These are phyloP conservation scores for Linaria vulgaris DNA, from an alignment of 257 asterid species.

Conservation along the genomic window DNA sequence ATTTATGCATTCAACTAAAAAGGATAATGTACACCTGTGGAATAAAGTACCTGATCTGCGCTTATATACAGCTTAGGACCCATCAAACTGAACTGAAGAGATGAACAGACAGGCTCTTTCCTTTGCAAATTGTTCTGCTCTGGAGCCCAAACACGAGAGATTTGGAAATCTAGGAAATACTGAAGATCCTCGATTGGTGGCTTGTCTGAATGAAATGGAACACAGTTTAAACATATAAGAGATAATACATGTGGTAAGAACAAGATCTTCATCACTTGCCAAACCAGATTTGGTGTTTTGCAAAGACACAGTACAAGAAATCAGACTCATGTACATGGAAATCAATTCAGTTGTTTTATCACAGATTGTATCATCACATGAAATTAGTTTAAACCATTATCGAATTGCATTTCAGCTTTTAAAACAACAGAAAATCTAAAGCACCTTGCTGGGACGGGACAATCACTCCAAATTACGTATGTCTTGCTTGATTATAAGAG, in stretches of 20 bases:
- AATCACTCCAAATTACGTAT: no score
- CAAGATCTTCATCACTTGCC: no score
- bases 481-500: no score
- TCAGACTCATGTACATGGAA: no score
- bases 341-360: no score
- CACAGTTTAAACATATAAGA: background rate
- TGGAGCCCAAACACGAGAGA: constrained; percentile 94
- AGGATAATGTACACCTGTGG: background rate
- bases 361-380: no score
- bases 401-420: no score
- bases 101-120: constrained; percentile 89
- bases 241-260: background rate
- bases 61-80: constrained; percentile 96
- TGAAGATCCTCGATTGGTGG: constrained; percentile 99
- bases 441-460: no score
- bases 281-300: background rate
- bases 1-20: background rate
- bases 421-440: no score
- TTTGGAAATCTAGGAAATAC: constrained; percentile 95
- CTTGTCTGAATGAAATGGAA: constrained; percentile 61
- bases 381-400: no score
- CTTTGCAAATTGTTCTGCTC: constrained; percentile 84
- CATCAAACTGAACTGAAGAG: constrained; percentile 96
- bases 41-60: constrained; percentile 84
- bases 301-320: no score